Base-by-base conservation (phyloP, 305 asterid genomes). In the Ajuga reptans region DNA sequence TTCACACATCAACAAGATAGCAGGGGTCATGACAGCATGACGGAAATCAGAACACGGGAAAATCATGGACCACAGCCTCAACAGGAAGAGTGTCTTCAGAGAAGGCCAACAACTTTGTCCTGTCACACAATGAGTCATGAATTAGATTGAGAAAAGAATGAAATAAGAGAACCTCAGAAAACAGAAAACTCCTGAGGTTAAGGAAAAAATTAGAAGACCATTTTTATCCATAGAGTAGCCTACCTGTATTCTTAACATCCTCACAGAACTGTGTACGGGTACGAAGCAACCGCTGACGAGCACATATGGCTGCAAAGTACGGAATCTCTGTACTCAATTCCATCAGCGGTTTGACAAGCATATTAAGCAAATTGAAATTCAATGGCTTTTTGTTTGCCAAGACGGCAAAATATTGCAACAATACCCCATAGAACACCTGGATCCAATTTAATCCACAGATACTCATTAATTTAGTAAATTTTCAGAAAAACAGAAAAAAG, bases 31-130 rank as follows among this genome's bases (percentile, higher is more conserved):
- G 53, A 93, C 99, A 45, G 79, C 87, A 73, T 91, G 99, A 60
- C 97, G 96, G 69, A 86, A 91, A 82, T 91, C 99, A 29, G 99
- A 93, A 82, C 96, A 93, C 10, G 97, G 99, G 76, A 89, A 93
- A 67, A 86, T 81, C 96, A 91, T 78, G 74, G 95, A 91, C 99
- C 97, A 93, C 37, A 93, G 84, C 77, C 90, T 84, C 82, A 89
- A 77, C 39, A 93, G 87, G 78, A 86, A 80, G 71, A 93, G 74
- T 17, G 96, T 93, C 85, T 93, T 93, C 75, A 85, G 46, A 46
- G 96, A 86, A 66, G 97, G 97, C 96, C 96, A 93, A 77, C 95
- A 78, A 79, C 88, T 86, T 85, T 84, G 85, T 71, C 90, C 99
- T 89, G 78, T 27, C 70, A 63, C 27, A 69, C 8, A 14, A 67